phyloP scores from a whole-genome alignment of 2,329 filamentous ascomycete species.

The Sporothrix schenckii region DNA sequence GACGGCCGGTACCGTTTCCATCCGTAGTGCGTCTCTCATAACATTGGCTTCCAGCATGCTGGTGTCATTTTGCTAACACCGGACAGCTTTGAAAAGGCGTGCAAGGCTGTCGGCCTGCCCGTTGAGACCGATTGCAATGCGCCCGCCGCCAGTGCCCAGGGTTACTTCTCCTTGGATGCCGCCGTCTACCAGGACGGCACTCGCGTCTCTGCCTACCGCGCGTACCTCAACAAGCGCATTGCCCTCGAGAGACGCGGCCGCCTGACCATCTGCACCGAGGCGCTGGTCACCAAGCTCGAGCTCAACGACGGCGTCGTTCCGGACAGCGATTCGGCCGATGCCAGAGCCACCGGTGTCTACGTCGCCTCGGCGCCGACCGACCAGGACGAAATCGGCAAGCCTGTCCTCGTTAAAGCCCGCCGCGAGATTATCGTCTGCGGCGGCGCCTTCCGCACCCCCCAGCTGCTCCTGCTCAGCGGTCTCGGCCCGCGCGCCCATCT shows the following conservation, averaged over 20 bases:
- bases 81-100: constrained; percentile 37
- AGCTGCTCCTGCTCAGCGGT: constrained; percentile 44
- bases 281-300: constrained; percentile 40
- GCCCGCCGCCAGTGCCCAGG: constrained; percentile 39
- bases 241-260: constrained; percentile 35
- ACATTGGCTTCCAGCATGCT: too few relatives aligned
- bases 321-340: not conserved
- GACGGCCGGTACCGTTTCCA: constrained; percentile 29
- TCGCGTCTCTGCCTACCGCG: constrained; percentile 39
- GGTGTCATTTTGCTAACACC: not conserved
- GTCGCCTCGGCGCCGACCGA: constrained; percentile 30
- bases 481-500: constrained; percentile 40
- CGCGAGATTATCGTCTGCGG: constrained; percentile 43
- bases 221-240: constrained; percentile 39
- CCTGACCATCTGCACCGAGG: constrained; percentile 42
- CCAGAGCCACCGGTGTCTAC: constrained; percentile 39
- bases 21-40: constrained; percentile 32
- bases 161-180: constrained; percentile 40
- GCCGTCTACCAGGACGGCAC: constrained; percentile 38
- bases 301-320: constrained; percentile 33
- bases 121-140: constrained; percentile 40
- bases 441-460: constrained; percentile 41
- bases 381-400: constrained; percentile 23
- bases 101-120: constrained; percentile 39
- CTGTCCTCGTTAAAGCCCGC: constrained; percentile 37